phyloP scores from a whole-genome alignment of 148 eudicot species.

The Oxyria digyna region DNA sequence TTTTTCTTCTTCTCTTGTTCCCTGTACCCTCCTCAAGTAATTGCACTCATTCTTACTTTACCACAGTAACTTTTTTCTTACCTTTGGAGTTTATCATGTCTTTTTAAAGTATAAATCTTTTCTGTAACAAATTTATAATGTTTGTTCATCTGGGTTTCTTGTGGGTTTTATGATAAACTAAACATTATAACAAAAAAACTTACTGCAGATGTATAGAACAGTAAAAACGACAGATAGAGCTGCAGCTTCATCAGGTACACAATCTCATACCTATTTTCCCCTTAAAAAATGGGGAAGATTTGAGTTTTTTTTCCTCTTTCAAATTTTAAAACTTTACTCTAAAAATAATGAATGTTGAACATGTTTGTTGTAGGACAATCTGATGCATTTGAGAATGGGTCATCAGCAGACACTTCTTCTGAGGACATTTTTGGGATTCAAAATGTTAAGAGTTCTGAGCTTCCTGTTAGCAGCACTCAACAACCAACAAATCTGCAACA shows the following conservation, averaged over 20 bases:
- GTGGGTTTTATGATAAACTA: not conserved
- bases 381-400: conserved; percentile 71
- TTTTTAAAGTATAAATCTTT: too few species aligned
- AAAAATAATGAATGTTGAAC: too few species aligned
- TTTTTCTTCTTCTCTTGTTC: conserved; percentile 8
- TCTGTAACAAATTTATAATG: too few species aligned
- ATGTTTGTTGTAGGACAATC: conserved; percentile 31
- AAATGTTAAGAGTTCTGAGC: conserved; percentile 33
- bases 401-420: conserved; percentile 83
- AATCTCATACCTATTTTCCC: not conserved
- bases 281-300: not conserved
- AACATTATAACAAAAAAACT: not conserved
- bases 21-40: not conserved
- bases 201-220: conserved; percentile 77
- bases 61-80: not conserved
- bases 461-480: conserved; percentile 14
- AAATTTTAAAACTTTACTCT: too few species aligned
- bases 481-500: conserved; percentile 21
- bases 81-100: too few species aligned
- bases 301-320: not conserved
- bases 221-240: conserved; percentile 93
- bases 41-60: not conserved
- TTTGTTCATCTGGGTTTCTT: not conserved
- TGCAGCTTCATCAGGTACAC: conserved; percentile 66
- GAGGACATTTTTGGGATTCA: conserved; percentile 58